Evolutionary conservation across 345 rosid species (phyloP).

Genomic region (Garcia nutans): DNA sequence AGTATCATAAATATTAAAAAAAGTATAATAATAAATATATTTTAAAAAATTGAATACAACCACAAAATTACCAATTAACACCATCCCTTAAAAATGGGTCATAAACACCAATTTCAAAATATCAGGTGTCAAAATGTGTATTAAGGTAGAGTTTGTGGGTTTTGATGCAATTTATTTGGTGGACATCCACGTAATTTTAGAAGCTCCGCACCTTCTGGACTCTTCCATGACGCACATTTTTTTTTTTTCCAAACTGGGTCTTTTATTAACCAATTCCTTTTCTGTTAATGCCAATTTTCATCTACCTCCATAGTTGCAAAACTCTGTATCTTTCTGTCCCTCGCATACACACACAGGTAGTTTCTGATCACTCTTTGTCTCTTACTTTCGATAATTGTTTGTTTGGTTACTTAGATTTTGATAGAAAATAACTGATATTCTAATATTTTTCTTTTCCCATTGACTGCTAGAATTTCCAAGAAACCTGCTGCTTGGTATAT

Average conservation of each 20-base stretch:
- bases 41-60: no score
- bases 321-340: background rate
- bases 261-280: no score
- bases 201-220: slow-evolving; percentile 16
- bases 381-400: no score
- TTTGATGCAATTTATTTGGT: no score
- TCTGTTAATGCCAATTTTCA: background rate
- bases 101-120: no score
- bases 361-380: background rate
- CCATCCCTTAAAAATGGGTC: no score
- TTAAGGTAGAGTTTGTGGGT: no score
- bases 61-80: no score
- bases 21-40: no score
- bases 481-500: background rate
- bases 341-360: no score
- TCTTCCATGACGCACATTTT: background rate
- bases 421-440: background rate
- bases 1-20: no score
- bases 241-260: background rate
- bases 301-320: background rate
- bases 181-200: background rate
- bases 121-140: no score
- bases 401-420: background rate
- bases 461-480: background rate
- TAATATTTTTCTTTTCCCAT: background rate